Evolutionary conservation across 2,329 filamentous ascomycete species (phyloP).

Genomic region (Orbilia blumenaviensis): DNA sequence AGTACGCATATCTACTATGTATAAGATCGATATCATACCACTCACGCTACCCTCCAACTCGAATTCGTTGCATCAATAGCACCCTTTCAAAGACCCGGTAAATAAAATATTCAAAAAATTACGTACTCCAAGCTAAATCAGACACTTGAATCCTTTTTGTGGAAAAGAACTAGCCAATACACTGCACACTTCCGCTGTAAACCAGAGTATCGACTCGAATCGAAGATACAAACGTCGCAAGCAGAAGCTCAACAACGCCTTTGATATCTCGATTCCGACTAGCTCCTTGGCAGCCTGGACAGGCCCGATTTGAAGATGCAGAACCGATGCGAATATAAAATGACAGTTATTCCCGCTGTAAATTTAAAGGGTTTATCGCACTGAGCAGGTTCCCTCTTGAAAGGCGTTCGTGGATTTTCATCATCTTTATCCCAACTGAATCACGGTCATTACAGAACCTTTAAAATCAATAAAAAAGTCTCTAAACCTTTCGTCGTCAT

Average conservation of each 20-base stretch:
- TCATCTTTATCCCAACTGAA: not conserved
- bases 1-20: no score
- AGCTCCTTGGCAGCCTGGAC: not conserved
- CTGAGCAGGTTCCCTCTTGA: not conserved
- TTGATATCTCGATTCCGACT: not conserved
- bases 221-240: slow-evolving; percentile 11
- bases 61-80: not conserved
- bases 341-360: not conserved
- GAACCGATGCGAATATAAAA: not conserved
- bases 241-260: slow-evolving; percentile 8
- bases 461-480: no score
- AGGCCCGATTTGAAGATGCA: not conserved
- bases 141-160: not conserved
- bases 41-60: not conserved
- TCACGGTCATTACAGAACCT: not conserved
- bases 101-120: not conserved
- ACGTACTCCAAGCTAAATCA: not conserved
- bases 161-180: not conserved
- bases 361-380: not conserved
- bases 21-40: not conserved
- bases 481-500: no score
- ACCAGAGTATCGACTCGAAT: not conserved
- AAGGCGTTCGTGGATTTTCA: not conserved
- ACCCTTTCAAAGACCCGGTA: not conserved
- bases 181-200: no score